Evolutionary conservation across 148 eudicot species (phyloP).

Genomic region (Cornus kousa): DNA sequence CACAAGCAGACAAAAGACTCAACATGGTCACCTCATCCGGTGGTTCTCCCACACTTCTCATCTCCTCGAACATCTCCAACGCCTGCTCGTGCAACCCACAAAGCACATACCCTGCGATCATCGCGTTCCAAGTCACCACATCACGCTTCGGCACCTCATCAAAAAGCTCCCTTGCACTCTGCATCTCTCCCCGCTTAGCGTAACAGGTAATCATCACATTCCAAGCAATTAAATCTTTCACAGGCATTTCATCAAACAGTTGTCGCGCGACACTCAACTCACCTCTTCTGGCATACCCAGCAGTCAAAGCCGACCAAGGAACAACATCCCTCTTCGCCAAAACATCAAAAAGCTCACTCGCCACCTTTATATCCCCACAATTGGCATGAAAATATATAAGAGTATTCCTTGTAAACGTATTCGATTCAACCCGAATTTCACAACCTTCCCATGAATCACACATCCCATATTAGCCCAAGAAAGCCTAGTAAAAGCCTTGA

Average conservation of each 20-base stretch:
- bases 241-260: slow-evolving; percentile 52
- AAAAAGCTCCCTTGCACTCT: slow-evolving; percentile 46
- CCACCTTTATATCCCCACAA: slow-evolving; percentile 46
- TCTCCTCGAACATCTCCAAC: slow-evolving; percentile 48
- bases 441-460: slow-evolving; percentile 44
- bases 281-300: slow-evolving; percentile 57
- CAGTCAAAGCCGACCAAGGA: slow-evolving; percentile 58
- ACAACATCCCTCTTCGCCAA: slow-evolving; percentile 40
- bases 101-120: slow-evolving; percentile 58
- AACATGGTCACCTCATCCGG: slow-evolving; percentile 70
- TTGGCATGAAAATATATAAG: slow-evolving; percentile 60
- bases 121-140: slow-evolving; percentile 62
- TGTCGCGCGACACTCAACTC: slow-evolving; percentile 33
- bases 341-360: slow-evolving; percentile 41
- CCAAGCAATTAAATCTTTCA: slow-evolving; percentile 57
- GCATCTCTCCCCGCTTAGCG: slow-evolving; percentile 49
- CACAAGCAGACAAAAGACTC: slow-evolving; percentile 59
- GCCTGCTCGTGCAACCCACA: slow-evolving; percentile 36
- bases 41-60: slow-evolving; percentile 34
- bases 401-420: slow-evolving; percentile 42
- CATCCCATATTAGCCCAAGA: slow-evolving; percentile 41
- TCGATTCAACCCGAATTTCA: slow-evolving; percentile 43
- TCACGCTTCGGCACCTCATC: slow-evolving; percentile 42
- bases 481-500: slow-evolving; percentile 59
- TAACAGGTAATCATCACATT: slow-evolving; percentile 64